Evolutionary conservation across 1,139 yeast genomes (phyloP).

Genomic region (Scheffersomyces segobiensis): DNA sequence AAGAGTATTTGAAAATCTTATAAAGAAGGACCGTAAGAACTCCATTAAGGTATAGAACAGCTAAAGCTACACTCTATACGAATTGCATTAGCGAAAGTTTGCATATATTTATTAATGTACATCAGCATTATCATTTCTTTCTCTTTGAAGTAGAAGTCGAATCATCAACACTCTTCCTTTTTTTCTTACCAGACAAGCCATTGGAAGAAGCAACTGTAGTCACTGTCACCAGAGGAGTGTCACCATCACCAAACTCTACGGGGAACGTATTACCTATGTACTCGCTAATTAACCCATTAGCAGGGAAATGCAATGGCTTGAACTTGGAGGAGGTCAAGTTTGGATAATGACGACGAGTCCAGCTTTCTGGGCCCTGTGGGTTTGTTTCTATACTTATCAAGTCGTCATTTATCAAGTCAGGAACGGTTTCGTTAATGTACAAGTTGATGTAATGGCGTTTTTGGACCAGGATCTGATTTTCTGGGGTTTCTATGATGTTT

Average conservation of each 20-base stretch:
- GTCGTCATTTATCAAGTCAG: conserved; percentile 44
- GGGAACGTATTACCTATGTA: conserved; percentile 9
- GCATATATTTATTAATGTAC: background rate
- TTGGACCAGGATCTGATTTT: conserved; percentile 5
- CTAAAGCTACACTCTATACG: background rate
- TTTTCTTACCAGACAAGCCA: background rate
- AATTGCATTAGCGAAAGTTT: background rate
- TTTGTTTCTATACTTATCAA: conserved; percentile 33
- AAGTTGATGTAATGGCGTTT: conserved; percentile 14
- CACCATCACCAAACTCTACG: background rate
- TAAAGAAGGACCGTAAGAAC: conserved; percentile 41
- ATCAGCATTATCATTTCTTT: background rate
- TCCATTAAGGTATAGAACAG: conserved; percentile 1
- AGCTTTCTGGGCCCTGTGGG: conserved; percentile 41
- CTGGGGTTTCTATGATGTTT: background rate
- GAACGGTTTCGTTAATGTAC: conserved; percentile 29
- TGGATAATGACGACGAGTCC: conserved; percentile 41
- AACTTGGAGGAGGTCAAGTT: conserved; percentile 36
- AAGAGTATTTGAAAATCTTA: conserved; percentile 54
- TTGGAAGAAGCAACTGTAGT: background rate
- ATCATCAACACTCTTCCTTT: background rate
- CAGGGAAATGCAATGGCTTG: conserved; percentile 30
- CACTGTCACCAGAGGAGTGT: background rate
- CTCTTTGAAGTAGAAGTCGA: background rate
- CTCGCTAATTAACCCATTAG: conserved; percentile 9